Evolutionary conservation across 2,329 filamentous ascomycete genomes (phyloP), one percentile per base, ranked within the genome.

Genomic region (Karstenula rhodostoma): DNA sequence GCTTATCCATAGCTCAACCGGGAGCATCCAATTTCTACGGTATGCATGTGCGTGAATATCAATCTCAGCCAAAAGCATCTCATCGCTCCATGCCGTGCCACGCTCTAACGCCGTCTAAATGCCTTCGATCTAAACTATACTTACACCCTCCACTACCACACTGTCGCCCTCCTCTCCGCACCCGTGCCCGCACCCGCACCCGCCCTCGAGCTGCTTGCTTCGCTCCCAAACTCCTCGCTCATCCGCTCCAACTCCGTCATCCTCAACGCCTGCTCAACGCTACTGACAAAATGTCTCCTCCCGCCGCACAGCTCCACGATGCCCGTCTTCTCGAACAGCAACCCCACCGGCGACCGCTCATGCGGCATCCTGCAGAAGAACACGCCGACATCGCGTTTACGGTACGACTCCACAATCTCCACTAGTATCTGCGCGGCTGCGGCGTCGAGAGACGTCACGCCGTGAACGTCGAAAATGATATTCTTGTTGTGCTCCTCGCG

Each of bases 381-480:
- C 9, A 95, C 90, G 1, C 87, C 82, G 1, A 94, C 93, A 0
- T 90, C 91, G 4, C 90, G 84, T 35, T 90, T 85, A n/a, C 89
- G 83, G 75, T 98, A 98, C 32, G 83, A 85, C 50, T 88, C 83
- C 17, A 99, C 92, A 67, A 98, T 98, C 78, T 98, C 95, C 49
- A 87, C 86, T 2, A 99, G 83, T 0, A 98, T 94, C 79, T 98
- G 95, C 0, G 92, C 91, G 1, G 94, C 95, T 0, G 93, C 96
- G 6, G 93, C 95, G 74, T 99, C 95, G 70, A 99, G 89, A 29
- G 90, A 91, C 0, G 94, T 97, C 3, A 99, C 95, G n/a, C 95
- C 95, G 69, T 98, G 94, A 8, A 98, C 93, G 75, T 99, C 95
- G 72, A 99, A 98, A 63, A 99, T 93, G 77, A 99, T 85, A 73